Evolutionary conservation across 1,284 basidiomycete genomes (phyloP).

Genomic region (Amylostereum areolatum): DNA sequence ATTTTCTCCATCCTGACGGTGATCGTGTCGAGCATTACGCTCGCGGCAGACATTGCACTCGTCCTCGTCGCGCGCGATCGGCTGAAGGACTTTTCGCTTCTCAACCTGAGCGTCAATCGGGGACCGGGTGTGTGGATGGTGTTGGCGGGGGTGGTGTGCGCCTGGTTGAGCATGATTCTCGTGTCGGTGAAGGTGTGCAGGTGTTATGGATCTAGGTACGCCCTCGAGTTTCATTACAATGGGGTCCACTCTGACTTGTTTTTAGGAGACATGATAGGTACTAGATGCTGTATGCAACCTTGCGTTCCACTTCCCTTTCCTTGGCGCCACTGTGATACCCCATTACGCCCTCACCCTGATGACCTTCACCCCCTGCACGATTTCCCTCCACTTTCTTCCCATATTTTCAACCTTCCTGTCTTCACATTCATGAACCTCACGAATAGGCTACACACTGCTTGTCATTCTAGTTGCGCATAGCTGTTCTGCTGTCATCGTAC

Average conservation of each 20-base stretch:
- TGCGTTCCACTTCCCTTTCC: too few relatives aligned
- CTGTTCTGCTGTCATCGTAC: too few relatives aligned
- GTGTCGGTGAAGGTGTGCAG: slow-evolving; percentile 59
- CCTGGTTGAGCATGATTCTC: slow-evolving; percentile 55
- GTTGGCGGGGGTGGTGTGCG: slow-evolving; percentile 42
- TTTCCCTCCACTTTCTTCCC: too few relatives aligned
- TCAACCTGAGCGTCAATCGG: slow-evolving; percentile 42
- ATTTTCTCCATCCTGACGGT: slow-evolving; percentile 49
- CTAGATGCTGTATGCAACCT: too few relatives aligned
- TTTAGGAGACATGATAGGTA: background rate
- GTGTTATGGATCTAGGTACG: slow-evolving; percentile 46
- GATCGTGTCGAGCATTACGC: slow-evolving; percentile 45
- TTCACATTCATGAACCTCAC: too few relatives aligned
- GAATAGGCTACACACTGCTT: too few relatives aligned
- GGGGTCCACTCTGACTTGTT: background rate
- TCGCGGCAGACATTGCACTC: slow-evolving; percentile 57
- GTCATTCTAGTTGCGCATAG: too few relatives aligned
- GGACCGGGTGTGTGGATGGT: slow-evolving; percentile 74
- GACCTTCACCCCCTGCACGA: too few relatives aligned
- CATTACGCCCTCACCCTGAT: too few relatives aligned
- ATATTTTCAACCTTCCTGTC: too few relatives aligned
- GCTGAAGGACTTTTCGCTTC: slow-evolving; percentile 33
- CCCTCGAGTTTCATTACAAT: background rate
- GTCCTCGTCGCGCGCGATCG: slow-evolving; percentile 43
- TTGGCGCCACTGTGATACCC: too few relatives aligned